Evolutionary conservation across 2,329 filamentous ascomycete genomes (phyloP).

Genomic region (Xylaria sp.): DNA sequence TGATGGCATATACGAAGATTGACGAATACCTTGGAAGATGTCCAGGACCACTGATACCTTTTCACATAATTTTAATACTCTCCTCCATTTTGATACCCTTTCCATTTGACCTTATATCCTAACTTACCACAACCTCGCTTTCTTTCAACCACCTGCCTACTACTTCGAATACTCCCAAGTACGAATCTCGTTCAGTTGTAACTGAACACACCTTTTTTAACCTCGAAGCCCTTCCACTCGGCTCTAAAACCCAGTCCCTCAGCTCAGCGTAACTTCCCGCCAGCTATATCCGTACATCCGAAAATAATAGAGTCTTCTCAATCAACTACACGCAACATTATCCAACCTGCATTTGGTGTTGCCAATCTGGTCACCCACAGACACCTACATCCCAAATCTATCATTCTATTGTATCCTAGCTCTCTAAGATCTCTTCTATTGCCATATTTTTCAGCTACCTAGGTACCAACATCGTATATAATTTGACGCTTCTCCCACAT

Average conservation of each 20-base stretch:
- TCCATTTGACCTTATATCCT: not conserved
- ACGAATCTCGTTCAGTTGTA: no score
- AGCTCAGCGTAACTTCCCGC: not conserved
- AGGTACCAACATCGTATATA: not conserved
- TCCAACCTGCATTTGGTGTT: not conserved
- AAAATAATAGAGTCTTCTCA: not conserved
- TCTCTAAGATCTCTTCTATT: no score
- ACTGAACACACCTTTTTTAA: not conserved
- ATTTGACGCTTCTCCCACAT: not conserved
- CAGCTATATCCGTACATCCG: not conserved
- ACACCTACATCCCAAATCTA: not conserved
- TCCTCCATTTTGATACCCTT: constrained; percentile 13
- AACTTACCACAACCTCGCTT: not conserved
- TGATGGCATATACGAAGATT: constrained; percentile 10
- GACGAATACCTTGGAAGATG: not conserved
- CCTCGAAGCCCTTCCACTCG: not conserved
- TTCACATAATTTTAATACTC: constrained; percentile 5
- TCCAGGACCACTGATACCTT: not conserved
- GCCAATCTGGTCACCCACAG: no score
- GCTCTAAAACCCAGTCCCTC: not conserved
- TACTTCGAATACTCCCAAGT: not conserved
- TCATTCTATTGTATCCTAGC: no score
- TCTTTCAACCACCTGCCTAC: not conserved
- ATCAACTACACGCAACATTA: not conserved
- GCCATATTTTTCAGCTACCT: not conserved